Conservation (phyloP, 495 filamentous ascomycete genomes). For the Hypoxylon cercidicola region DNA sequence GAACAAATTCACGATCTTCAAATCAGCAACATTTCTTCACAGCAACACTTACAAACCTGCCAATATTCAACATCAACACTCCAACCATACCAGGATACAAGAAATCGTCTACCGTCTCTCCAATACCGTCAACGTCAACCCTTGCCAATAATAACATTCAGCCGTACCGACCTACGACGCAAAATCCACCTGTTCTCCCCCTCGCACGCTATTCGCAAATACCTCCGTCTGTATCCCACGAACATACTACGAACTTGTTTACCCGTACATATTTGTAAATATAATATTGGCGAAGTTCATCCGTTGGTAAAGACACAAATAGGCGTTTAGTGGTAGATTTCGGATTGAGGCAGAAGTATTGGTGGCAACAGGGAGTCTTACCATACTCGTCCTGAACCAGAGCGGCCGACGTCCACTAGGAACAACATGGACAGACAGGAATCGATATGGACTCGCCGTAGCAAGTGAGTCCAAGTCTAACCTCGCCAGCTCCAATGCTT, state of each 20-base stretch:
- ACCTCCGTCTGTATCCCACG: slow-evolving; percentile 1
- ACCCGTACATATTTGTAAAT: slow-evolving; percentile 3
- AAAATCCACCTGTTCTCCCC: not conserved
- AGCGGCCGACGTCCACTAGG: slow-evolving; percentile 27
- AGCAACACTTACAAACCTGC: too few relatives aligned
- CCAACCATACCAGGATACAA: slow-evolving; percentile 1
- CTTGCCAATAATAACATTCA: slow-evolving; percentile 9
- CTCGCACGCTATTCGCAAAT: not conserved
- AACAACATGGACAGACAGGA: slow-evolving; percentile 53
- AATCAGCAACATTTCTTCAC: not conserved
- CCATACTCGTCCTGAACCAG: slow-evolving; percentile 35
- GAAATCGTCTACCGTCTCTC: not conserved
- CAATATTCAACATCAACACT: not conserved
- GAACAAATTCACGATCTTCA: slow-evolving; percentile 14
- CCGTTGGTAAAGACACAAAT: slow-evolving; percentile 6
- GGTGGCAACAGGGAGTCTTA: slow-evolving; percentile 36
- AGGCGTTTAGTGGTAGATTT: slow-evolving; percentile 16
- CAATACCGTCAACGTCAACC: not conserved
- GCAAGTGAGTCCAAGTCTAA: slow-evolving; percentile 73
- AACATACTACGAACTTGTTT: not conserved
- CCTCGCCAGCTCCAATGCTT: not conserved
- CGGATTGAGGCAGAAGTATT: slow-evolving; percentile 24
- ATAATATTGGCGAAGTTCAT: slow-evolving; percentile 10
- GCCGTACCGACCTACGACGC: slow-evolving; percentile 1
- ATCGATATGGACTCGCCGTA: slow-evolving; percentile 86